These are phyloP conservation scores for Begonia loranthoides DNA, from an alignment of 306 rosid genomes.

Conservation along the genomic window DNA sequence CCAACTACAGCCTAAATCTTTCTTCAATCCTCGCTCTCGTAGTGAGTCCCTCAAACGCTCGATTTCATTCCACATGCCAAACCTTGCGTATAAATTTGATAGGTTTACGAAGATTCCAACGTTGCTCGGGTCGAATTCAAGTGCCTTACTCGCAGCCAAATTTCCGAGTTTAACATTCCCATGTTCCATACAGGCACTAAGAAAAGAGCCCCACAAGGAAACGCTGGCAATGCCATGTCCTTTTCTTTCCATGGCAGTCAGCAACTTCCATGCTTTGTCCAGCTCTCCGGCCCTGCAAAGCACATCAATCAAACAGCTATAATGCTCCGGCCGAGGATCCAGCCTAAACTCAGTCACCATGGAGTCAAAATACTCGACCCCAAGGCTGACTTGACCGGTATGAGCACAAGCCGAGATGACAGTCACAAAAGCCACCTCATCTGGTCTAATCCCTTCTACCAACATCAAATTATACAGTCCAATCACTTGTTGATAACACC, in stretches of 20 bases:
- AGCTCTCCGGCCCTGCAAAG: conserved; percentile 71
- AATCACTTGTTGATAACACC: conserved; percentile 36
- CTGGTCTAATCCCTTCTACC: conserved; percentile 49
- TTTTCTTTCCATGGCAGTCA: conserved; percentile 21
- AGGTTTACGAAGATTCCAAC: conserved; percentile 41
- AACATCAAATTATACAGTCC: conserved; percentile 45
- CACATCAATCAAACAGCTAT: conserved; percentile 58
- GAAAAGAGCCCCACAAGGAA: conserved; percentile 66
- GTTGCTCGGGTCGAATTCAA: conserved; percentile 51
- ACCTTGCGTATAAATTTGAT: conserved; percentile 49
- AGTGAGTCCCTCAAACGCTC: conserved; percentile 37
- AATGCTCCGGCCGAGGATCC: conserved; percentile 64
- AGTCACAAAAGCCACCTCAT: conserved; percentile 50
- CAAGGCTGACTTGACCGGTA: conserved; percentile 55
- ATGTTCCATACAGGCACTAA: conserved; percentile 45
- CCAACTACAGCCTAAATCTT: conserved; percentile 64
- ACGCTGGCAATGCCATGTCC: conserved; percentile 22
- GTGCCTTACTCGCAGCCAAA: conserved; percentile 51
- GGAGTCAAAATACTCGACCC: conserved; percentile 54
- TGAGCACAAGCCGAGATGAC: conserved; percentile 63
- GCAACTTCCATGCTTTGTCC: conserved; percentile 50
- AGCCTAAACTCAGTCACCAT: conserved; percentile 45
- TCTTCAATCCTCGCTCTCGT: conserved; percentile 37
- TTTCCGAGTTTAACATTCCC: conserved; percentile 53
- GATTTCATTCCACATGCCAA: conserved; percentile 73